Base-by-base conservation (phyloP, 2,329 filamentous ascomycete species). In the Chaetomiaceae sp. region DNA sequence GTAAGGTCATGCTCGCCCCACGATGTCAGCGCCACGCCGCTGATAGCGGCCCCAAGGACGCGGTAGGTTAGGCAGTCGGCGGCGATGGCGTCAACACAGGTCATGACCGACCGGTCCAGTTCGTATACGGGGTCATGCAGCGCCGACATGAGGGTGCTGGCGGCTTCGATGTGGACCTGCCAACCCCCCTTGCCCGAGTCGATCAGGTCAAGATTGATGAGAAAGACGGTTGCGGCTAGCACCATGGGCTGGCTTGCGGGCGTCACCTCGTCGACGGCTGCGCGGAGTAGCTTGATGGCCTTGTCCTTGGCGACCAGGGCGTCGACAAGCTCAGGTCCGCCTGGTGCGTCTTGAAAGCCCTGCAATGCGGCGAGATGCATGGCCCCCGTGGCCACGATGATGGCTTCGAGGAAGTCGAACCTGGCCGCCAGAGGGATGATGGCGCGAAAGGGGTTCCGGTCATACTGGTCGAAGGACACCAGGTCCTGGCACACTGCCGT, bases 401-500 rank as follows among this genome's bases (percentile, higher is more conserved):
- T 72, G 57, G 76, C 70, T 43, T 71, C 71, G 29, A 78, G 62
- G 20, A 75, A 68, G 38, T 72, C 70, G 36, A 75, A 70, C 10
- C 63, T 61, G 30, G 64, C 66, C 20, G 73, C 71, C 46, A 77
- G 62, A 8, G 73, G 69, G 45, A 78, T 62, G 27, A 77, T 66
- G 44, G 60, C 66, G 55, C 74, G 73, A 60, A 77, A 78, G 6
- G 75, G 75, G 61, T 78, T 78, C 48, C 60, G 62, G 9, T 72
- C 67, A 13, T 69, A 67, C 43, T 71, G 59, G 62, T 78, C 75
- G 48, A 70, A 67, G 23, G 74, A 71, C 49, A 78, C 74, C 37
- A 82, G 69, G 59, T 81, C 78, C 61, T 69, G 73, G 66, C 78
- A 81, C 44, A 83, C 67, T 34, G 75, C 65, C n/a, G 64, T 67